These are phyloP conservation scores for Evansstolkia leycettana DNA, from an alignment of 495 filamentous ascomycete genomes.

Conservation along the genomic window DNA sequence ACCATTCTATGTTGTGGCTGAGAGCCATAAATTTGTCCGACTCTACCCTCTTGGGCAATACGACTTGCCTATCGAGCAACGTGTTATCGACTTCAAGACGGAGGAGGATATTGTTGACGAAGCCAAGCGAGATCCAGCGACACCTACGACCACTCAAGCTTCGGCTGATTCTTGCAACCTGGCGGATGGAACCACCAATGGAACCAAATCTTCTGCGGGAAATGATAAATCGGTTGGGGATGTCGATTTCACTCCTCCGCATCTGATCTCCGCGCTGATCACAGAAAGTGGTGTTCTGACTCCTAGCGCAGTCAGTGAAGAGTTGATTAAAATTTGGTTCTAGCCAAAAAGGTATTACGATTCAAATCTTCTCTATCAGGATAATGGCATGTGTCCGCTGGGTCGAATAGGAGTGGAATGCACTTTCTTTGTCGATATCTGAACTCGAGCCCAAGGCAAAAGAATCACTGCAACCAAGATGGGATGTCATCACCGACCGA, in stretches of 20 bases:
- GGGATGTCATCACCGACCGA: too few relatives aligned
- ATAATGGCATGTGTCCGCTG: too few relatives aligned
- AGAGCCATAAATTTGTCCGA: slow-evolving; percentile 90
- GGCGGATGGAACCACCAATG: slow-evolving; percentile 35
- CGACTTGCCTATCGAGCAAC: slow-evolving; percentile 64
- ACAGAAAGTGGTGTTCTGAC: slow-evolving; percentile 66
- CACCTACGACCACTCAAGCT: too few relatives aligned
- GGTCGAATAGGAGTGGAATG: too few relatives aligned
- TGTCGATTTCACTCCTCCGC: slow-evolving; percentile 83
- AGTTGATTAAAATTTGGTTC: slow-evolving; percentile 69
- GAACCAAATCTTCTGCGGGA: slow-evolving; percentile 10
- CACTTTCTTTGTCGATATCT: too few relatives aligned
- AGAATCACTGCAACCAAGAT: too few relatives aligned
- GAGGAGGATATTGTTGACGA: slow-evolving; percentile 37
- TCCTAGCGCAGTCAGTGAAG: slow-evolving; percentile 65
- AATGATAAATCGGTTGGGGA: slow-evolving; percentile 25
- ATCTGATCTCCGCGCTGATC: slow-evolving; percentile 68
- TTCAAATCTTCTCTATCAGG: too few relatives aligned
- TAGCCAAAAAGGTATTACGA: slow-evolving; percentile 18
- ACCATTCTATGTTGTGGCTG: slow-evolving; percentile 82
- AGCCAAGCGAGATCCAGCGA: slow-evolving; percentile 17
- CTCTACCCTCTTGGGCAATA: slow-evolving; percentile 69
- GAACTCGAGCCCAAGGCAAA: too few relatives aligned
- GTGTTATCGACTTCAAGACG: slow-evolving; percentile 57
- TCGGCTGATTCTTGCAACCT: too few relatives aligned